Percentiles rank a stretch among this genome's conserved stretches.
Conservation (phyloP, 805 yeast genomes). For the Metschnikowia santaceciliae region DNA sequence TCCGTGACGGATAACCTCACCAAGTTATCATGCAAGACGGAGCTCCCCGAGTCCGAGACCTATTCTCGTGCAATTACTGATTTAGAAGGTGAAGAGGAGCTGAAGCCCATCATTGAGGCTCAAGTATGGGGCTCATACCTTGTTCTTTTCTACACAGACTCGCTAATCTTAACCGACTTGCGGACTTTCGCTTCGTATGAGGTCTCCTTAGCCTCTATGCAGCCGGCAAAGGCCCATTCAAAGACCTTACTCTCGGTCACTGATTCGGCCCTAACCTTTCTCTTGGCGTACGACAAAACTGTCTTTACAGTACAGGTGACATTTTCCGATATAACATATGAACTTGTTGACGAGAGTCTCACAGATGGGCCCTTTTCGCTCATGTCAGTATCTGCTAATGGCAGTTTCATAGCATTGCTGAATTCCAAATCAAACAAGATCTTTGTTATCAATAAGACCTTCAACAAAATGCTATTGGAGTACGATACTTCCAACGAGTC, state of each 20-base stretch:
- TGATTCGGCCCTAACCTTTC: conserved; percentile 17
- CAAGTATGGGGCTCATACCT: conserved; percentile 42
- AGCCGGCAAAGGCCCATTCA: conserved; percentile 21
- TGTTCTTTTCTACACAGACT: conserved; percentile 38
- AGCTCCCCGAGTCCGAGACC: neutral
- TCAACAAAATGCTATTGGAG: conserved; percentile 41
- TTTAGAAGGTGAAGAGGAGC: conserved; percentile 30
- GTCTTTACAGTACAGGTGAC: conserved; percentile 26
- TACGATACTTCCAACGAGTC: conserved; percentile 41
- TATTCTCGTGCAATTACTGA: conserved; percentile 23
- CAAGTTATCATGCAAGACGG: neutral
- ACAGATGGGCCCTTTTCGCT: conserved; percentile 48
- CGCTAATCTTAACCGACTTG: conserved; percentile 35
- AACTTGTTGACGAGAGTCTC: conserved; percentile 33
- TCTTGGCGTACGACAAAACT: conserved; percentile 27
- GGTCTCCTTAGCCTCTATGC: conserved; percentile 27
- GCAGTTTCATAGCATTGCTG: conserved; percentile 51
- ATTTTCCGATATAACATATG: conserved; percentile 20
- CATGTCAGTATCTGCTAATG: conserved; percentile 50
- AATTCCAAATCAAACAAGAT: conserved; percentile 36
- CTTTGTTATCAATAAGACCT: conserved; percentile 47
- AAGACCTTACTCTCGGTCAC: conserved; percentile 14
- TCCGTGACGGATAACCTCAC: conserved; percentile 18
- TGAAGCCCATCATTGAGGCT: conserved; percentile 24
- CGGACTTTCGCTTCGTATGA: conserved; percentile 36